These are phyloP conservation scores for Fusarium sterilihyphosum DNA, from an alignment of 2,329 filamentous ascomycete genomes.

Conservation along the genomic window DNA sequence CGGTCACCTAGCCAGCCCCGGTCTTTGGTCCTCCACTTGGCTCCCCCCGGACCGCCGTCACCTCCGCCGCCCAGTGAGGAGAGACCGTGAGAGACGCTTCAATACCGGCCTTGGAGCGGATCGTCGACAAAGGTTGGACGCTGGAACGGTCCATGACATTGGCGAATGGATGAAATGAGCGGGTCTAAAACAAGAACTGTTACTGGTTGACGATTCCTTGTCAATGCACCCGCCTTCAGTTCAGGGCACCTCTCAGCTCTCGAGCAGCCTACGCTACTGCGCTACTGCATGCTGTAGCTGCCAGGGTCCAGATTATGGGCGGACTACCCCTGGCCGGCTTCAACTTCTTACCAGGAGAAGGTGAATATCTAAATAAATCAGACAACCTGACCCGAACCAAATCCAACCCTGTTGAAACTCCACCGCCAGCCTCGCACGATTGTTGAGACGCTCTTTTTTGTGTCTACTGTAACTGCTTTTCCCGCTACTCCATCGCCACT, in stretches of 20 bases:
- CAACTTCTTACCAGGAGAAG: conserved; percentile 29
- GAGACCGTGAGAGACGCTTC: not conserved
- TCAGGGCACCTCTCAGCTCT: conserved; percentile 30
- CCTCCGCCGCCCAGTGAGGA: conserved; percentile 14
- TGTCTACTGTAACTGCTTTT: conserved; percentile 7
- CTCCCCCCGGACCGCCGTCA: conserved; percentile 25
- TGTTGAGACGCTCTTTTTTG: conserved; percentile 25
- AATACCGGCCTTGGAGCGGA: conserved; percentile 27
- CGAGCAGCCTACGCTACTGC: conserved; percentile 8
- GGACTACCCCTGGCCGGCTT: conserved; percentile 36
- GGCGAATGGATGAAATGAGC: conserved; percentile 30
- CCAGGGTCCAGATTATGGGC: conserved; percentile 30
- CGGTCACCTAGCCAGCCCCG: conserved; percentile 30
- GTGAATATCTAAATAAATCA: conserved; percentile 34
- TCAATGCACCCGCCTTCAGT: conserved; percentile 30
- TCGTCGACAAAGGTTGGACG: conserved; percentile 21
- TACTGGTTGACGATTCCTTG: conserved; percentile 17
- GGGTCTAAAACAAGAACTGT: conserved; percentile 1
- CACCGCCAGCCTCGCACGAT: conserved; percentile 37
- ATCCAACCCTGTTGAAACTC: conserved; percentile 24
- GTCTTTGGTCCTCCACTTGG: conserved; percentile 3
- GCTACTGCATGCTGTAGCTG: conserved; percentile 22
- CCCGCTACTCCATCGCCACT: conserved; percentile 2
- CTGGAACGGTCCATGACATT: conserved; percentile 24
- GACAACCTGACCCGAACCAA: conserved; percentile 20